phyloP scores from a whole-genome alignment of 2,329 filamentous ascomycete species.

The Alternaria hordeiaustralica region DNA sequence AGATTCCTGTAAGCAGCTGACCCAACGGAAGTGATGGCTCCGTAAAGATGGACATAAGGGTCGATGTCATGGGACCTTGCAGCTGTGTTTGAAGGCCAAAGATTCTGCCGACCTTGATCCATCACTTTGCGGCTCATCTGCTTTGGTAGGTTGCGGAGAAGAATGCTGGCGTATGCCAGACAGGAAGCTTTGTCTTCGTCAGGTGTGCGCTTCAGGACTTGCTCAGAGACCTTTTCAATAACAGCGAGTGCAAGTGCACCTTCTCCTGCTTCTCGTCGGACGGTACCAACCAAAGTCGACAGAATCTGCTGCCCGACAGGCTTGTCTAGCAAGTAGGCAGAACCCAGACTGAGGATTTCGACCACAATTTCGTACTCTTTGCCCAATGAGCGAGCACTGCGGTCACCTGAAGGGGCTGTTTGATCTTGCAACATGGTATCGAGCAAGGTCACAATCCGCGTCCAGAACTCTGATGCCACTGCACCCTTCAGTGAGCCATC shows the following conservation, averaged over 20 bases:
- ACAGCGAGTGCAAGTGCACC: slow-evolving; percentile 69
- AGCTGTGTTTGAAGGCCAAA: slow-evolving; percentile 65
- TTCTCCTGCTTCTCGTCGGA: slow-evolving; percentile 69
- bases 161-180: slow-evolving; percentile 43
- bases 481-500: slow-evolving; percentile 23
- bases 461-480: slow-evolving; percentile 39
- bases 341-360: slow-evolving; percentile 70
- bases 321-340: slow-evolving; percentile 36
- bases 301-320: slow-evolving; percentile 56
- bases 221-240: slow-evolving; percentile 72
- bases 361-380: slow-evolving; percentile 74
- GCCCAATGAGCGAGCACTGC: slow-evolving; percentile 56
- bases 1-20: slow-evolving; percentile 60
- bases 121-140: slow-evolving; percentile 56
- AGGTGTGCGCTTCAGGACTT: slow-evolving; percentile 23
- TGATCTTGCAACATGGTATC: slow-evolving; percentile 33
- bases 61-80: slow-evolving; percentile 54
- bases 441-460: slow-evolving; percentile 27
- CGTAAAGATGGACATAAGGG: slow-evolving; percentile 71
- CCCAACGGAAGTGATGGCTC: slow-evolving; percentile 62
- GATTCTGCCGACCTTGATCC: slow-evolving; percentile 68
- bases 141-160: slow-evolving; percentile 45
- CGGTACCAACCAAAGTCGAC: slow-evolving; percentile 61
- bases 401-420: slow-evolving; percentile 29
- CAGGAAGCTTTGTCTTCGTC: slow-evolving; percentile 27